Evolutionary conservation across 805 yeast genomes (phyloP), one percentile per base, ranked within the genome.

Genomic region (Groenewaldozyma tartarivorans): DNA sequence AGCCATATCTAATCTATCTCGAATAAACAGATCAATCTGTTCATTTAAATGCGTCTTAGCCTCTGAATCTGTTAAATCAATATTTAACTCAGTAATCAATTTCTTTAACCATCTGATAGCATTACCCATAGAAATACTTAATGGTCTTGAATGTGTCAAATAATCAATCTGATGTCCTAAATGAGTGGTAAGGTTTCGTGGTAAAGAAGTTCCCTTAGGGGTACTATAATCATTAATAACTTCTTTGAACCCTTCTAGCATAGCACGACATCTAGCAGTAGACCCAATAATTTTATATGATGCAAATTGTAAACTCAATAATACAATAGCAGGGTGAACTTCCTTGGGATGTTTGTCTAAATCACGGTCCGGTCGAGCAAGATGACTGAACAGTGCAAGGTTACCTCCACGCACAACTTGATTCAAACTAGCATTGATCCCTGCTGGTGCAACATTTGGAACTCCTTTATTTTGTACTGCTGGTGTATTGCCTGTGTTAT

Each of bases 21-120:
- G 74, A 35, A 90, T 78, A 58, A 84, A 92, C 33, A 72, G 78
- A 48, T 84, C 88, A 50, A 92, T 88, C 48, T 75, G 73, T 36
- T 71, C 78, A 43, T 75, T 62, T 42, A 92, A 67, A 27, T 69
- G 64, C 11, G 57, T 61, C 56, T 85, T 87, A 20, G 96, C 95
- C 24, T 71, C 58, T 15, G 61, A 67, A 43, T 82, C 92, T 20
- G 69, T 59, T 22, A 76, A 67, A 47, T 83, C 94, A 42, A 88
- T 78, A 43, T 87, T 79, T 37, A 90, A 75, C 33, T 74, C 71
- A 1, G 96, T 77, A 41, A 92, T 90, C 58, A 84, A 90, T 65
- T 90, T 97, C 56, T 92, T 92, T 48, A 92, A 71, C 96, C 96
- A 88, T 53, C 98, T 76, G 50, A 92, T 92, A 2, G 96, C 90